These are phyloP conservation scores for Aureobasidium sp. DNA, from an alignment of 2,329 filamentous ascomycete genomes.

Conservation along the genomic window DNA sequence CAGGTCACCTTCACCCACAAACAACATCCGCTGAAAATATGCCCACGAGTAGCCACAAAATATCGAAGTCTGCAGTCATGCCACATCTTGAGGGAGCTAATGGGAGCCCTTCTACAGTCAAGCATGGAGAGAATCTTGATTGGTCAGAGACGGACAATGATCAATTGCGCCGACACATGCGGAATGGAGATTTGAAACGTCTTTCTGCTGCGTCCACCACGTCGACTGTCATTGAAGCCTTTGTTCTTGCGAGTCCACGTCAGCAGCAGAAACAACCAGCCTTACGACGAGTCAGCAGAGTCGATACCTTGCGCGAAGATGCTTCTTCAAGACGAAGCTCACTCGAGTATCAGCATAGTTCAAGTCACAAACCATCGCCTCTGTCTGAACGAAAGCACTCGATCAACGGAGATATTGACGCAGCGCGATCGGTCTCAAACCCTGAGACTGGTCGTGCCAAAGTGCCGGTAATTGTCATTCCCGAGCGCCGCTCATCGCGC, in stretches of 20 bases:
- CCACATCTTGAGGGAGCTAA: not conserved
- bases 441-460: constrained; percentile 11
- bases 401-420: constrained; percentile 19
- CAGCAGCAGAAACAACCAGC: constrained; percentile 33
- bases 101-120: constrained; percentile 30
- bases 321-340: constrained; percentile 39
- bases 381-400: constrained; percentile 39
- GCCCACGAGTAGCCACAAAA: not conserved
- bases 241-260: constrained; percentile 46
- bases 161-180: constrained; percentile 22
- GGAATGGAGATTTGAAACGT: constrained; percentile 33
- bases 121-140: constrained; percentile 33
- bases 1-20: constrained; percentile 12
- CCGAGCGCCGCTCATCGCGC: constrained; percentile 13
- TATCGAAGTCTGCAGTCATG: not conserved
- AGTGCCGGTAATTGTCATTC: constrained; percentile 13
- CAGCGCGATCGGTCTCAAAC: constrained; percentile 17
- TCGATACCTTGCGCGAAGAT: constrained; percentile 43
- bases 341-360: constrained; percentile 38
- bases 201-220: constrained; percentile 45
- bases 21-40: not conserved
- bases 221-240: constrained; percentile 49
- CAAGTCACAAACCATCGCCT: constrained; percentile 45
- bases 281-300: constrained; percentile 49
- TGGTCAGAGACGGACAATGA: constrained; percentile 37